Evolutionary conservation across 2,329 filamentous ascomycete species (phyloP).

Genomic region (Tolypocladium endophyticum): DNA sequence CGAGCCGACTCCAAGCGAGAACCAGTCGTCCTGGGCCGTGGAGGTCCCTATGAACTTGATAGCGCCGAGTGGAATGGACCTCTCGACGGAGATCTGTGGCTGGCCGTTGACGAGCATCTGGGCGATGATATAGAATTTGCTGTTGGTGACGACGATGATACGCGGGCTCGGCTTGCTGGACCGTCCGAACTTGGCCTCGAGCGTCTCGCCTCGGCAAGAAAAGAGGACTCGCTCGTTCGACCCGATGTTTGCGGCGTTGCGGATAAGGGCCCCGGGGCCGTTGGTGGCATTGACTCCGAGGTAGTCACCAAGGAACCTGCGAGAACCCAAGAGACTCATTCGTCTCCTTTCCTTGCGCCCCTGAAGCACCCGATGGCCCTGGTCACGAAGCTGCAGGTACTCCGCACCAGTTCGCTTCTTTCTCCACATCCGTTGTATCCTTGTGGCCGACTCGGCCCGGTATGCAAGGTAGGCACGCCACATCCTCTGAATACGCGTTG

Average conservation of each 20-base stretch:
- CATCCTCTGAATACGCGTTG: slow-evolving; percentile 89
- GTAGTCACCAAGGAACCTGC: slow-evolving; percentile 91
- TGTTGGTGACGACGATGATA: slow-evolving; percentile 72
- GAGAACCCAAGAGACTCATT: slow-evolving; percentile 83
- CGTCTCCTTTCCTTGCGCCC: slow-evolving; percentile 84
- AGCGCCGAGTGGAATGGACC: slow-evolving; percentile 70
- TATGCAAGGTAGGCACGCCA: slow-evolving; percentile 96
- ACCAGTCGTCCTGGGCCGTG: slow-evolving; percentile 87
- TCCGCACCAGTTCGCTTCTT: slow-evolving; percentile 86
- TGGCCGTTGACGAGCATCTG: slow-evolving; percentile 77
- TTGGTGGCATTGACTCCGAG: slow-evolving; percentile 73
- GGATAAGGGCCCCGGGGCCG: slow-evolving; percentile 73
- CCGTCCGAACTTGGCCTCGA: slow-evolving; percentile 91
- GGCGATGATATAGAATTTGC: slow-evolving; percentile 80
- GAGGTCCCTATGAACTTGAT: slow-evolving; percentile 84
- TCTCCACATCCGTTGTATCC: slow-evolving; percentile 92
- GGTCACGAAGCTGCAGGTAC: slow-evolving; percentile 77
- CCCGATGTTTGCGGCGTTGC: slow-evolving; percentile 60
- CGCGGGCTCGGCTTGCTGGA: slow-evolving; percentile 89
- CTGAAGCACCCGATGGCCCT: slow-evolving; percentile 72
- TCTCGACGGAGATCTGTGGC: slow-evolving; percentile 69
- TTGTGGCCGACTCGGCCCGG: slow-evolving; percentile 79
- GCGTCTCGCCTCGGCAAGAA: slow-evolving; percentile 79
- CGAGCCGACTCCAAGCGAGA: slow-evolving; percentile 82
- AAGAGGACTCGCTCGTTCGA: slow-evolving; percentile 71